A percentile compares a stretch with the other conserved stretches of the same genome.
phyloP scores from a whole-genome alignment of 2,329 filamentous ascomycete species.

The Fusarium gaditjirri region DNA sequence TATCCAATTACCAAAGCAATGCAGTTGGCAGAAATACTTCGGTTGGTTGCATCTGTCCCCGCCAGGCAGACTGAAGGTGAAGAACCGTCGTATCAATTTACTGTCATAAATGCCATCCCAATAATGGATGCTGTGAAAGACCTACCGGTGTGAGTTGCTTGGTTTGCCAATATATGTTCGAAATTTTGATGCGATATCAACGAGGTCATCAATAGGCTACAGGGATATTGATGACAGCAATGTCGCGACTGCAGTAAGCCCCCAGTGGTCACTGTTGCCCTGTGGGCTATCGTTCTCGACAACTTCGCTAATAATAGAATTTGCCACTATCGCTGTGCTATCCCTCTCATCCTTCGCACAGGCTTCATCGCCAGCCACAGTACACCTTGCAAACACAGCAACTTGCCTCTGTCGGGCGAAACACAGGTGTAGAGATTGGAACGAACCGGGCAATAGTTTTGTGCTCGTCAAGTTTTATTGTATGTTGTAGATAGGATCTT shows the following conservation, averaged over 20 bases:
- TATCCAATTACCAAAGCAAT: constrained; percentile 16
- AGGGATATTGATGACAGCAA: constrained; percentile 27
- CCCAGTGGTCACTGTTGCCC: constrained; percentile 2
- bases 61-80: constrained; percentile 5
- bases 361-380: constrained; percentile 8
- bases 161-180: neutral
- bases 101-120: neutral
- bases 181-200: neutral
- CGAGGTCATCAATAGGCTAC: neutral
- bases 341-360: constrained; percentile 18
- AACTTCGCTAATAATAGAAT: constrained; percentile 30
- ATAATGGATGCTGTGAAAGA: neutral
- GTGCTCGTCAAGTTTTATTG: neutral
- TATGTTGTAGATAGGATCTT: neutral
- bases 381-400: constrained; percentile 10
- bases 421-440: neutral
- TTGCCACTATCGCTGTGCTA: constrained; percentile 35
- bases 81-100: constrained; percentile 11
- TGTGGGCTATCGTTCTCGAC: constrained; percentile 24
- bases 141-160: neutral
- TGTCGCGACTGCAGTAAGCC: constrained; percentile 20
- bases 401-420: constrained; percentile 4
- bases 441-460: neutral
- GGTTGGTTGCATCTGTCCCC: constrained; percentile 21
- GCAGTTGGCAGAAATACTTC: constrained; percentile 4